These are phyloP conservation scores for Cornus controversa DNA, from an alignment of 148 eudicot genomes.

Conservation along the genomic window DNA sequence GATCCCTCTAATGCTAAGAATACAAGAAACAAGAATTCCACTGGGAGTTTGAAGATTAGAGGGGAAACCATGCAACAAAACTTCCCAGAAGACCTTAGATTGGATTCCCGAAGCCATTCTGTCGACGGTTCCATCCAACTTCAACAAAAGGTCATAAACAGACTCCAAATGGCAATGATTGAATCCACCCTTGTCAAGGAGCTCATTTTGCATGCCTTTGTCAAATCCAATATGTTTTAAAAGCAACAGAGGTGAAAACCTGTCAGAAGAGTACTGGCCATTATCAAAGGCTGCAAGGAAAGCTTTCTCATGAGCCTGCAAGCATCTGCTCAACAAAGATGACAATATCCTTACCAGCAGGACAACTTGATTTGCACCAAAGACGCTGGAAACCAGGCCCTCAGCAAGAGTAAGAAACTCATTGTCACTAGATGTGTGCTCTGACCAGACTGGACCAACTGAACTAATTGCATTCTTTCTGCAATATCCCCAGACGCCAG, in stretches of 20 bases:
- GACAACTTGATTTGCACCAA: slow-evolving; percentile 45
- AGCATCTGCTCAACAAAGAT: slow-evolving; percentile 52
- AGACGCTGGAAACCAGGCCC: slow-evolving; percentile 36
- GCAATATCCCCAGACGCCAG: slow-evolving; percentile 47
- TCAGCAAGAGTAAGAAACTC: slow-evolving; percentile 59
- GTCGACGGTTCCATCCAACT: slow-evolving; percentile 44
- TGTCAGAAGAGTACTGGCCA: slow-evolving; percentile 29
- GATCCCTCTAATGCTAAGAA: slow-evolving; percentile 64
- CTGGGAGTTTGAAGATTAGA: slow-evolving; percentile 51
- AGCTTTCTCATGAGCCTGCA: slow-evolving; percentile 59
- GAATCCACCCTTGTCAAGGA: slow-evolving; percentile 43
- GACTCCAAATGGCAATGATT: slow-evolving; percentile 48
- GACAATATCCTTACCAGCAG: slow-evolving; percentile 51
- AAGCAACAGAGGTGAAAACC: slow-evolving; percentile 55
- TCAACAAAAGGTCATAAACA: slow-evolving; percentile 48
- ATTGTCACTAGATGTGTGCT: slow-evolving; percentile 41
- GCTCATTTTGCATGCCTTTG: slow-evolving; percentile 53
- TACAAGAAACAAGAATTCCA: slow-evolving; percentile 66
- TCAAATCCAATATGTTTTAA: slow-evolving; percentile 68
- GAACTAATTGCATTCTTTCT: slow-evolving; percentile 38
- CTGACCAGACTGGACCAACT: slow-evolving; percentile 28
- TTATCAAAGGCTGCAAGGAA: slow-evolving; percentile 46
- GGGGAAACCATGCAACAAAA: slow-evolving; percentile 88
- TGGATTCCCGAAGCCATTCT: slow-evolving; percentile 56
- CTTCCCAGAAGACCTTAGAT: slow-evolving; percentile 60